phyloP scores from a whole-genome alignment of 371 early-diverging fungal species.

The Zychaea mexicana region DNA sequence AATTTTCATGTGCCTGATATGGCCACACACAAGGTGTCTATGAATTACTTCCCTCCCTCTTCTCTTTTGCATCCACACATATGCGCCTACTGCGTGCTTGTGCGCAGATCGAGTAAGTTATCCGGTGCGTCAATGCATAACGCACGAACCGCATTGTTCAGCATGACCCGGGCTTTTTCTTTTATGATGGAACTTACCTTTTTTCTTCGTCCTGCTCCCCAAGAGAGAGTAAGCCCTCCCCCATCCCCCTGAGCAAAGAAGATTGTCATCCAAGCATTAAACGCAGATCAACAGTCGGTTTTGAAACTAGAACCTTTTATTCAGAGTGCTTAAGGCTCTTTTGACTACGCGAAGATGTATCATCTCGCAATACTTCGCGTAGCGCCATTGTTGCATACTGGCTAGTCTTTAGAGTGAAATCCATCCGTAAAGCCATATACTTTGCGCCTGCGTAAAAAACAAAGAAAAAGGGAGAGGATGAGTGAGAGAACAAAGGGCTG shows the following conservation, averaged over 20 bases:
- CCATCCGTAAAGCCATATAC: constrained; percentile 72
- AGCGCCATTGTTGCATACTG: constrained; percentile 98
- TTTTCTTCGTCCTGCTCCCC: too few species aligned
- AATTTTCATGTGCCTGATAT: too few species aligned
- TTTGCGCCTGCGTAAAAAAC: constrained; percentile 43
- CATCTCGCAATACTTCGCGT: constrained; percentile 86
- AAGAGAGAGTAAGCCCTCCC: not conserved
- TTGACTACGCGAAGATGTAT: constrained; percentile 63
- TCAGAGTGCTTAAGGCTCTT: constrained; percentile 26
- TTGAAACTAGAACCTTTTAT: not conserved
- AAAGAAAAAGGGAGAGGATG: not conserved
- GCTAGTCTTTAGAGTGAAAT: constrained; percentile 79
- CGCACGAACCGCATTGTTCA: constrained; percentile 1
- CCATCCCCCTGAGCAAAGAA: not conserved
- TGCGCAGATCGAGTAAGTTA: not conserved
- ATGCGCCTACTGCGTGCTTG: not conserved
- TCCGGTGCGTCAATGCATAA: not conserved
- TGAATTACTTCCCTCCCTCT: too few species aligned
- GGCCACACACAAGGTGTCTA: too few species aligned
- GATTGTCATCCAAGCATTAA: not conserved
- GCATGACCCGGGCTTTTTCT: too few species aligned
- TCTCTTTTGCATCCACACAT: not conserved
- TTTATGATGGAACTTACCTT: too few species aligned
- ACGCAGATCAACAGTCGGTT: too few species aligned
- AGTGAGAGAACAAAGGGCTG: not conserved